Base-by-base conservation (phyloP, 2,329 filamentous ascomycete genomes). In the Calonectria multiphialidica region DNA sequence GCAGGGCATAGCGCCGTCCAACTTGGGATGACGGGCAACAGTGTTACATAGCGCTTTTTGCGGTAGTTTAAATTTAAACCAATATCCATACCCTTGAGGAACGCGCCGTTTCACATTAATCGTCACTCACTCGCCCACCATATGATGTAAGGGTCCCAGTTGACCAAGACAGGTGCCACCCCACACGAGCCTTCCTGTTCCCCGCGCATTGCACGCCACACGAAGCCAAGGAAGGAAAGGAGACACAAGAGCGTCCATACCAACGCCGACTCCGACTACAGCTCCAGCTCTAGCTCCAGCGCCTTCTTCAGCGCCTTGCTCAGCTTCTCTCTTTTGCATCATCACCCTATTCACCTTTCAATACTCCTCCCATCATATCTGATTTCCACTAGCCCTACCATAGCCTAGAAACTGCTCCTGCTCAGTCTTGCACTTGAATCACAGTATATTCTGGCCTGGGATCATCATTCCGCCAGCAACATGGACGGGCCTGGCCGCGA, bases 11-110 rank as follows among this genome's bases (percentile, higher is more conserved):
- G 53, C 53, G 53, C 23, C 35, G 53, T 21, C 13, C 53, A 59
- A 59, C 30, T 59, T 28, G 53, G 53, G 53, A 40, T 59, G 53
- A 59, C 21, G 53, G 53, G 35, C 37, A 37, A 12, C 35, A 37
- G 35, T 37, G 53, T 59, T 59, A 59, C 53, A 59, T 59, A 59
- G 53, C 53, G 53, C 53, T 40, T 59, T 59, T 59, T 59, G 53
- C 53, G 53, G 53, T 59, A 59, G 35, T 59, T 30, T 59, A 59
- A 59, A 59, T 59, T 59, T 40, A 40, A 59, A 25, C 33, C 30
- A 40, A 25, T 40, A 23, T 16, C 53, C 21, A 35, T 57, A 12
- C n/a, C 21, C 12, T 50, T 23, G 9, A 30, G 33, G 53, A 57
- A 37, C 4, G 53, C 53, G 16, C 33, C 33, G 53, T 59, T 59